These are phyloP conservation scores for Cinnamomum chago DNA, from an alignment of 164 flowering plant species.

Conservation along the genomic window DNA sequence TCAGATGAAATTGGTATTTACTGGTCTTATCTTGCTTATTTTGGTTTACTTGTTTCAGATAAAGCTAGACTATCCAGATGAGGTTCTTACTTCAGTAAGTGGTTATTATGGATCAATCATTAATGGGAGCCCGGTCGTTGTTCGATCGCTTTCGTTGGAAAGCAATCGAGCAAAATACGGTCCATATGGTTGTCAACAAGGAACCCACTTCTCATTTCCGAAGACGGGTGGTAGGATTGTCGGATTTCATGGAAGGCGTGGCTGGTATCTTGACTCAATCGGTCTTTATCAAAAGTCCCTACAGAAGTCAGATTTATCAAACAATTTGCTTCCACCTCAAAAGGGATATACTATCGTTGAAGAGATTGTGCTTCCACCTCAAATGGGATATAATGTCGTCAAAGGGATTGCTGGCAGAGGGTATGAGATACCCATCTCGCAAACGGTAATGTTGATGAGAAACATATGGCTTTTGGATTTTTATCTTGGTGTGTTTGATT, in stretches of 20 bases:
- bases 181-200: constrained; percentile 64
- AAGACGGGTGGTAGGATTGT: constrained; percentile 49
- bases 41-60: constrained; percentile 38
- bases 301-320: constrained; percentile 20
- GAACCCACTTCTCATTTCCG: constrained; percentile 51
- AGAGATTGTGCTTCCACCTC: constrained; percentile 32
- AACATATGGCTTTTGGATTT: too few species aligned
- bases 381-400: constrained; percentile 37
- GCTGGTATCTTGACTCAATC: constrained; percentile 63
- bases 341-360: constrained; percentile 45
- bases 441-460: too few species aligned
- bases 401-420: constrained; percentile 45
- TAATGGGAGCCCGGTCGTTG: constrained; percentile 29
- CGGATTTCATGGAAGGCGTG: constrained; percentile 67
- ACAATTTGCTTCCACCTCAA: constrained; percentile 23
- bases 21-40: background rate
- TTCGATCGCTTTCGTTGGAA: constrained; percentile 57
- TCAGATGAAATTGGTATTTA: too few species aligned
- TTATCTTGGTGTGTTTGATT: too few species aligned
- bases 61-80: constrained; percentile 64
- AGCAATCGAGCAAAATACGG: constrained; percentile 67
- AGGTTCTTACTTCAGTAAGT: constrained; percentile 52
- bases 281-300: constrained; percentile 58
- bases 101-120: constrained; percentile 55
- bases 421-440: too few species aligned